Evolutionary conservation across 345 rosid species (phyloP).

Genomic region (Populus tremula): DNA sequence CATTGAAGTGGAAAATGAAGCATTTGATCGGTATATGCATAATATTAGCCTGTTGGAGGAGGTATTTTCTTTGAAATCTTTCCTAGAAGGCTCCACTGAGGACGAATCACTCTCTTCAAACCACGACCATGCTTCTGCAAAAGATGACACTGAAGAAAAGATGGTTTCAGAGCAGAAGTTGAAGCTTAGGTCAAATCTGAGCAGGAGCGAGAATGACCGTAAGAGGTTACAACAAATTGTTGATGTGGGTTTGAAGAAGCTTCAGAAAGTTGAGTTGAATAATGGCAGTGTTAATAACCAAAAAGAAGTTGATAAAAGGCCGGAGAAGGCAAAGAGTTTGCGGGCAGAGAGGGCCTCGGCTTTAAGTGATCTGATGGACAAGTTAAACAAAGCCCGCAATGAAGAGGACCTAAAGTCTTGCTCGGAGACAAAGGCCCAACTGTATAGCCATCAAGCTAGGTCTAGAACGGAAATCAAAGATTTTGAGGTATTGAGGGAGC

Average conservation of each 20-base stretch:
- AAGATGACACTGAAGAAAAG: conserved; percentile 24
- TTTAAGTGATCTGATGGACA: conserved; percentile 57
- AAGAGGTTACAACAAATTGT: conserved; percentile 52
- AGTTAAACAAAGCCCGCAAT: conserved; percentile 71
- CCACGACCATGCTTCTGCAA: conserved; percentile 24
- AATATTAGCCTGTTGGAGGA: conserved; percentile 75
- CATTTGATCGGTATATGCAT: conserved; percentile 78
- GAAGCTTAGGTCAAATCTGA: conserved; percentile 47
- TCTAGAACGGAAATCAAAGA: conserved; percentile 26
- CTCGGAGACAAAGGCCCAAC: conserved; percentile 57
- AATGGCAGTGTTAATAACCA: conserved; percentile 21
- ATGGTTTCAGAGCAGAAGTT: conserved; percentile 39
- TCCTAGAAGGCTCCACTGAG: conserved; percentile 31
- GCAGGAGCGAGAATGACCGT: conserved; percentile 50
- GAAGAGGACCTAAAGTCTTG: conserved; percentile 79
- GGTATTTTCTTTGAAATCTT: conserved; percentile 52
- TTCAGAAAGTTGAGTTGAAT: conserved; percentile 29
- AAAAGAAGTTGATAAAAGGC: conserved; percentile 25
- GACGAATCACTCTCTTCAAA: conserved; percentile 25
- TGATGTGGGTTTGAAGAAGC: conserved; percentile 60
- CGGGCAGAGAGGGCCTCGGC: conserved; percentile 51
- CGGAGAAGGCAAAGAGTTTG: conserved; percentile 32
- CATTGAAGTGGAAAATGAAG: conserved; percentile 75
- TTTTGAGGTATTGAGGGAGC: conserved; percentile 17
- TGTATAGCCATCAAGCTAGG: conserved; percentile 14